phyloP scores from a whole-genome alignment of 768 basidiomycete genomes.

The Rhodotorula paludigena region DNA sequence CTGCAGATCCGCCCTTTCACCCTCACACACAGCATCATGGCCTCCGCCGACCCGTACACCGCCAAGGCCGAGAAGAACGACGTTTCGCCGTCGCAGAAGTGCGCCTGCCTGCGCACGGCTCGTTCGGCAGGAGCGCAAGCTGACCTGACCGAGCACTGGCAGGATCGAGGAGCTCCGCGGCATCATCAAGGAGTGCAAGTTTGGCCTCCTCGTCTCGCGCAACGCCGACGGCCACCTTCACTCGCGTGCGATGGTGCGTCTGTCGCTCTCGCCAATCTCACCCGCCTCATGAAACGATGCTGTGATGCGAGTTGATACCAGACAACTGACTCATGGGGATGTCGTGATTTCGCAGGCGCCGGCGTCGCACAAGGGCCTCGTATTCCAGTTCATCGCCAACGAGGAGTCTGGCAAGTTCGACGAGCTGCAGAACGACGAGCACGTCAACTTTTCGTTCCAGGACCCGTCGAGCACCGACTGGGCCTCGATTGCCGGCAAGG shows the following conservation, averaged over 20 bases:
- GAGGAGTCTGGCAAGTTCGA: conserved; percentile 42
- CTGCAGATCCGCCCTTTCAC: not conserved
- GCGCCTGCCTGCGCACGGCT: not conserved
- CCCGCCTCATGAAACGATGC: too few relatives aligned
- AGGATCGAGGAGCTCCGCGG: conserved; percentile 15
- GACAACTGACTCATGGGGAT: too few relatives aligned
- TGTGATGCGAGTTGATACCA: too few relatives aligned
- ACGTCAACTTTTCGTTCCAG: conserved; percentile 41
- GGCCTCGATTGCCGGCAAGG: conserved; percentile 41
- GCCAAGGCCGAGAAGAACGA: conserved; percentile 25
- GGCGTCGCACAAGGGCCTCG: conserved; percentile 39
- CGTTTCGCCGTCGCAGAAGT: conserved; percentile 29
- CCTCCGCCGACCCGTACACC: conserved; percentile 34
- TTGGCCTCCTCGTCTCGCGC: conserved; percentile 39
- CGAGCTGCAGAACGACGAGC: conserved; percentile 32
- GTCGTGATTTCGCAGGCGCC: too few relatives aligned
- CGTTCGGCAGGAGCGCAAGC: not conserved
- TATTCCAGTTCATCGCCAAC: conserved; percentile 43
- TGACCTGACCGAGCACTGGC: not conserved
- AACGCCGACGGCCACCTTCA: conserved; percentile 34
- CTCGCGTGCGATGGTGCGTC: conserved; percentile 42
- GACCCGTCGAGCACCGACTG: conserved; percentile 38
- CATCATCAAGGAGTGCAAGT: conserved; percentile 38
- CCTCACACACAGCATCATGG: not conserved
- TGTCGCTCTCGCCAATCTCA: too few relatives aligned